Conservation (phyloP, 805 yeast species). For the Brettanomyces custersianus region DNA sequence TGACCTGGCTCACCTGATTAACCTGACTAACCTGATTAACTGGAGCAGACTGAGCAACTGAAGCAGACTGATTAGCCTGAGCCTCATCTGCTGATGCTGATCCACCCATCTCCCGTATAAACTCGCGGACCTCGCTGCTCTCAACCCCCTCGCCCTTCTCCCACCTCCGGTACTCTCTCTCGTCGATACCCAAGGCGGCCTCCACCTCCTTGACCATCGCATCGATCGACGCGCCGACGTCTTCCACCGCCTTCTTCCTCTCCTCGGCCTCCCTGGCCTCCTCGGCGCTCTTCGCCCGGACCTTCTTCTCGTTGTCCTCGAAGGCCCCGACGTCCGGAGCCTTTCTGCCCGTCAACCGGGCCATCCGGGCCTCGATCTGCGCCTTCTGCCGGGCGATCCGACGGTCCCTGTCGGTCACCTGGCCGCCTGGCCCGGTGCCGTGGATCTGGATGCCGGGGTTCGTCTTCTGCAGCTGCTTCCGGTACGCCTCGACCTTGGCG, state of each 20-base stretch:
- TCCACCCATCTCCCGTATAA: constrained; percentile 34
- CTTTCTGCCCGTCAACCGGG: constrained; percentile 78
- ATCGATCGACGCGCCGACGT: constrained; percentile 62
- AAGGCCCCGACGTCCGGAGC: constrained; percentile 35
- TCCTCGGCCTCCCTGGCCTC: constrained; percentile 46
- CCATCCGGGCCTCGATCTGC: constrained; percentile 77
- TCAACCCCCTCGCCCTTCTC: constrained; percentile 74
- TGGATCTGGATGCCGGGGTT: constrained; percentile 60
- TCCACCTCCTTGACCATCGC: constrained; percentile 40
- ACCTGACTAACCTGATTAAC: not conserved
- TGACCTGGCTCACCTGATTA: too few species aligned
- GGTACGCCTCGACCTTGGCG: constrained; percentile 57
- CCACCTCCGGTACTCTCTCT: constrained; percentile 60
- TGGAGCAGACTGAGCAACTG: constrained; percentile 1
- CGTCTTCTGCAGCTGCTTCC: constrained; percentile 43
- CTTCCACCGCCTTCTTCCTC: constrained; percentile 55
- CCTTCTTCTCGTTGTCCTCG: constrained; percentile 44
- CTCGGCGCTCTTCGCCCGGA: constrained; percentile 41
- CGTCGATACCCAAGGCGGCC: constrained; percentile 24
- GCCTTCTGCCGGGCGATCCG: constrained; percentile 76
- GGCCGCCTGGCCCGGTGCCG: constrained; percentile 86
- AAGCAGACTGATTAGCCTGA: too few species aligned
- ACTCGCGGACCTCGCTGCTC: constrained; percentile 47
- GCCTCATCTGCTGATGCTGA: too few species aligned
- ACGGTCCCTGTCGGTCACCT: constrained; percentile 74